phyloP scores from a whole-genome alignment of 2,329 filamentous ascomycete genomes.

The Penicillium sp. region DNA sequence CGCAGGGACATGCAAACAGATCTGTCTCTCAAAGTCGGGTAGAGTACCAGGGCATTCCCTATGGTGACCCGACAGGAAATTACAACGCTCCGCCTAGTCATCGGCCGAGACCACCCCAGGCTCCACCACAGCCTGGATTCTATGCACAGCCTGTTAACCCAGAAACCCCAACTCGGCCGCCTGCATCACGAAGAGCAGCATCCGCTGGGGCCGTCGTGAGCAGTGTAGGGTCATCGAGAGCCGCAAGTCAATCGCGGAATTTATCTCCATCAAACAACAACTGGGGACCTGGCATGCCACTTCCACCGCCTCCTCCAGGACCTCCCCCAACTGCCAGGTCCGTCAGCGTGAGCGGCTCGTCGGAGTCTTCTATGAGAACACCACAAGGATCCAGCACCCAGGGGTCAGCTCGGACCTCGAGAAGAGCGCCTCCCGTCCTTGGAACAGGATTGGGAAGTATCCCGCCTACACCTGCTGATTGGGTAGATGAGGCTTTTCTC shows the following conservation, averaged over 20 bases:
- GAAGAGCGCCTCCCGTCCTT: conserved; percentile 36
- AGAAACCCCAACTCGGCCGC: conserved; percentile 33
- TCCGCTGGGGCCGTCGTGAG: conserved; percentile 46
- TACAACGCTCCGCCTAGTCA: conserved; percentile 14
- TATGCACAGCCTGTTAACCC: conserved; percentile 20
- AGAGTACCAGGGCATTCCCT: conserved; percentile 26
- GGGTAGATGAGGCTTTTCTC: conserved; percentile 41
- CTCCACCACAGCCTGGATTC: conserved; percentile 20
- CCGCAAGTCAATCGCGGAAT: conserved; percentile 36
- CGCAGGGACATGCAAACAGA: conserved; percentile 31
- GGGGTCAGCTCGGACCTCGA: conserved; percentile 13
- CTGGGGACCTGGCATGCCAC: conserved; percentile 49
- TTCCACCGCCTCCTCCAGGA: conserved; percentile 50
- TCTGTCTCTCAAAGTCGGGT: conserved; percentile 36
- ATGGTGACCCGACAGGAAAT: conserved; percentile 1
- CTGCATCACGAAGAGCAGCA: conserved; percentile 46
- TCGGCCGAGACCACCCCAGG: conserved; percentile 23
- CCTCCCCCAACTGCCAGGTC: conserved; percentile 45
- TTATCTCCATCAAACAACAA: conserved; percentile 34
- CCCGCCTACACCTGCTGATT: conserved; percentile 48
- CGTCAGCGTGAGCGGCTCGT: conserved; percentile 40
- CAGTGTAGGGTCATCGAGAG: conserved; percentile 33
- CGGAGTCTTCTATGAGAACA: conserved; percentile 31
- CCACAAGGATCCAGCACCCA: conserved; percentile 18
- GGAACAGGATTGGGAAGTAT: conserved; percentile 44